A percentile compares a stretch with the other conserved stretches of the same genome.
These are phyloP conservation scores for Leccinum incarnatum DNA, from an alignment of 768 basidiomycete genomes.

Conservation along the genomic window DNA sequence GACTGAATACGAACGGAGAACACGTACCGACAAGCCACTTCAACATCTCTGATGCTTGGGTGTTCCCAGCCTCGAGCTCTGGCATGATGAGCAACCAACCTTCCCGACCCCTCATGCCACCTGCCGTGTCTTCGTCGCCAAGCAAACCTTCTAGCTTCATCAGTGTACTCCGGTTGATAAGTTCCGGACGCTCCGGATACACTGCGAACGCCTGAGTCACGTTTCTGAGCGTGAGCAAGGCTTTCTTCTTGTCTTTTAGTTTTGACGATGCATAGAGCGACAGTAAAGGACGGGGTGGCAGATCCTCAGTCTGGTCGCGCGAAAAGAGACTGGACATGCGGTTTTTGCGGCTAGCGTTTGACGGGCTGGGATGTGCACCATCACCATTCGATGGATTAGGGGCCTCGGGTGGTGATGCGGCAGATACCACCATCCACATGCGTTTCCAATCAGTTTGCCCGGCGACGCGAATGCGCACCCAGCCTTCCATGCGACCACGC, in stretches of 20 bases:
- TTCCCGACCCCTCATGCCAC: slow-evolving; percentile 64
- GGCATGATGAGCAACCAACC: slow-evolving; percentile 93
- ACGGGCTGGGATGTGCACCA: slow-evolving; percentile 24
- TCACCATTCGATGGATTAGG: slow-evolving; percentile 27
- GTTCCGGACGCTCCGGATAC: slow-evolving; percentile 91
- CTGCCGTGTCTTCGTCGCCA: slow-evolving; percentile 72
- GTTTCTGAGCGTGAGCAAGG: slow-evolving; percentile 64
- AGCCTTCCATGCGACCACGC: slow-evolving; percentile 82
- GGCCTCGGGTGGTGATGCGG: slow-evolving; percentile 36
- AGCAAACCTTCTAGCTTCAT: slow-evolving; percentile 90
- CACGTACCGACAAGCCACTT: slow-evolving; percentile 84
- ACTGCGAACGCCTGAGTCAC: slow-evolving; percentile 90
- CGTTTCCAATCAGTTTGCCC: slow-evolving; percentile 98
- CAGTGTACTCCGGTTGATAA: slow-evolving; percentile 84
- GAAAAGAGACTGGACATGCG: slow-evolving; percentile 67
- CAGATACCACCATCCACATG: slow-evolving; percentile 77
- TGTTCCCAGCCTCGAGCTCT: slow-evolving; percentile 62
- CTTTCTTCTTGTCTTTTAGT: slow-evolving; percentile 70
- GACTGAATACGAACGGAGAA: neutral
- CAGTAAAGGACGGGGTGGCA: slow-evolving; percentile 40
- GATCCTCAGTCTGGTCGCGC: slow-evolving; percentile 42
- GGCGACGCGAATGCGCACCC: slow-evolving; percentile 87
- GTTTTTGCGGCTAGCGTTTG: slow-evolving; percentile 34
- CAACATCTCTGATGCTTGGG: slow-evolving; percentile 78
- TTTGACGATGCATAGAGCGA: slow-evolving; percentile 62